Base-by-base conservation (phyloP, 1,284 basidiomycete genomes). In the Apiotrichum sp. region DNA sequence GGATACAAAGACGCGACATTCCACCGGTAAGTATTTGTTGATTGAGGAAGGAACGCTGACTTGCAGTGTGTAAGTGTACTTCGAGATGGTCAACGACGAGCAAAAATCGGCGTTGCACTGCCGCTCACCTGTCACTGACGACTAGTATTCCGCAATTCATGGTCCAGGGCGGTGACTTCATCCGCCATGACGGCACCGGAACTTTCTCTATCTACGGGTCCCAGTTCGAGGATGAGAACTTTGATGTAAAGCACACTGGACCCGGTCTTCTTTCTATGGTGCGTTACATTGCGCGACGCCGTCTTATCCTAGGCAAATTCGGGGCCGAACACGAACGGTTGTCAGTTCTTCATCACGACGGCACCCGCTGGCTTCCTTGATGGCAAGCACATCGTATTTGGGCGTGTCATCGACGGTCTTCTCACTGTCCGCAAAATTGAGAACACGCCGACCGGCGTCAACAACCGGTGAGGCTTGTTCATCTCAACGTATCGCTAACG, bases 291-390 rank as follows among this genome's bases (percentile, higher is more conserved):
- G 29, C 29, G 29, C 29, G 29, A 29, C 29, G 29, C 29, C 29
- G 29, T 42, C 52, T 34, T 14, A 49, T 38, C 1, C 1, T 64
- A 93, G 90, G 92, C 92, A 0, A 96, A 96, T 75, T 93, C 91
- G 0, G 92, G 92, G 3, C 83, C 87, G 0, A 86, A 89, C 68
- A 93, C 92, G 4, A 96, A 97, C 67, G 93, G 93, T 3, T 95
- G 89, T 14, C 66, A 96, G 85, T 98, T 98, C 80, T 98, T 98
- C 80, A 87, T 98, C 68, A 98, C 95, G 0, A 92, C 89, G 0
- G 90, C 86, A 13, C 87, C 89, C 57, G 93, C 92, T 61, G 88
- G 92, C 63, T 98, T 98, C 74, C 81, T 97, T 42, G 91, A 97
- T 70, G 88, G 87, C 52, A 97, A 96, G 72, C 93, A 97, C 72